Evolutionary conservation across 177 flowering plant species (phyloP), one percentile per base, ranked within the genome.

Genomic region (Vitis hybrid): DNA sequence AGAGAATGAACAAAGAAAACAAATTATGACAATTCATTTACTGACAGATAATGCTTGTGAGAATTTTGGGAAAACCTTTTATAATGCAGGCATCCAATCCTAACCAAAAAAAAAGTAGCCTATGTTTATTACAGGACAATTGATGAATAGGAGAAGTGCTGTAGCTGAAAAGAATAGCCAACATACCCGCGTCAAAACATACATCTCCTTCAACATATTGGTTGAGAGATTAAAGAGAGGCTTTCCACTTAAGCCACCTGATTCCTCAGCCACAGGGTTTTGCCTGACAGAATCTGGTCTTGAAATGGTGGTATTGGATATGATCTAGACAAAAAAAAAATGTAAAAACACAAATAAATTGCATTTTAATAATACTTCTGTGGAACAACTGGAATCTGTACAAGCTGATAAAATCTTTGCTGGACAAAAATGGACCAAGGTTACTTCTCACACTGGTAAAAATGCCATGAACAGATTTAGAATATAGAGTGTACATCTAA

Each of bases 221-320:
- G 93, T 96, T 48, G 99, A 96, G 57, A 93, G 72, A 74, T 75
- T 64, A 67, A 90, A 90, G 8, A 93, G 91, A 65, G 99, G 99
- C 77, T 88, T 93, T 67, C 99, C 99, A 74, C 99, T 96, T 72
- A 96, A 77, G 69, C 99, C 99, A 78, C 99, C 99, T 60, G 89
- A 4, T 83, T 93, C 99, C 70, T 76, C 21, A 59, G 95, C 82
- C 60, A 90, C 71, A 29, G 97, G 95, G 68, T 84, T 78, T 19
- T 26, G 77, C 21, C 66, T 83, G 11, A 76, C 90, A 64, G 92
- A 69, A 68, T 87, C 92, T 65, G 99, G 99, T 80, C 99, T 88
- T 72, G 93, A 87, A 71, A 93, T 79, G 18, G 99, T 93, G 67
- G 99, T 93, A 78, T 93, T 96, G 70, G 99, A 87, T 84, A 96